Evolutionary conservation across 2,329 filamentous ascomycete genomes (phyloP), one percentile per base, ranked within the genome.

Genomic region (Hypoxylon sp.): DNA sequence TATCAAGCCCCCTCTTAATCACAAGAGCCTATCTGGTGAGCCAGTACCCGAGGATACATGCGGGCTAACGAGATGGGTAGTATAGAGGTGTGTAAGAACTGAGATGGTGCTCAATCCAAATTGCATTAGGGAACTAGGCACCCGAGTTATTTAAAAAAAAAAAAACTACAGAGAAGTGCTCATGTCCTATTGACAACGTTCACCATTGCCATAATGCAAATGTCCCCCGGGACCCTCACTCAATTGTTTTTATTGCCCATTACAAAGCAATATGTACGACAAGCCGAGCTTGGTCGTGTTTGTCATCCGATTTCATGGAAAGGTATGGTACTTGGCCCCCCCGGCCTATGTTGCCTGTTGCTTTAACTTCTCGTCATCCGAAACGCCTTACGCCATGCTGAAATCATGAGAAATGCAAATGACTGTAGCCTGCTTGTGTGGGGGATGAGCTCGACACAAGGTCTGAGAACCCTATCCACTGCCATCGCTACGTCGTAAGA

Each of bases 311-410:
- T 54, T 59, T 65, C 55, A 59, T 62, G 26, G 53, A 53, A 42
- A 53, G 35, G 14, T 37, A 58, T 52, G 26, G 44, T 53, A 29
- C 48, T 62, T 44, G 44, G 60, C 35, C 52, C 22, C 39, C 26
- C 33, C 31, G 37, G 44, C 63, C 53, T 61, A 22, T 60, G 46
- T 48, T 62, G 59, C 53, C 46, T 51, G 44, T 70, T 64, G 57
- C 67, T 57, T 55, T 46, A 26, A 47, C 53, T 66, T 72, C 66
- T 70, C 48, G 52, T 60, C 31, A 55, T 67, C 59, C 64, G 52
- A 77, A 76, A 76, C 67, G 76, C 78, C 80, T 73, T 77, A 75
- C 80, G 78, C 80, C 79, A 74, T 80, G 79, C 80, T 81, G 69
- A 77, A 78, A 76, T 75, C 72, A 75, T 72, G 58, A 70, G 73